These are phyloP conservation scores for Schizochytrium sp. DNA, from an alignment of 108 stramenopile genomes.

Conservation along the genomic window DNA sequence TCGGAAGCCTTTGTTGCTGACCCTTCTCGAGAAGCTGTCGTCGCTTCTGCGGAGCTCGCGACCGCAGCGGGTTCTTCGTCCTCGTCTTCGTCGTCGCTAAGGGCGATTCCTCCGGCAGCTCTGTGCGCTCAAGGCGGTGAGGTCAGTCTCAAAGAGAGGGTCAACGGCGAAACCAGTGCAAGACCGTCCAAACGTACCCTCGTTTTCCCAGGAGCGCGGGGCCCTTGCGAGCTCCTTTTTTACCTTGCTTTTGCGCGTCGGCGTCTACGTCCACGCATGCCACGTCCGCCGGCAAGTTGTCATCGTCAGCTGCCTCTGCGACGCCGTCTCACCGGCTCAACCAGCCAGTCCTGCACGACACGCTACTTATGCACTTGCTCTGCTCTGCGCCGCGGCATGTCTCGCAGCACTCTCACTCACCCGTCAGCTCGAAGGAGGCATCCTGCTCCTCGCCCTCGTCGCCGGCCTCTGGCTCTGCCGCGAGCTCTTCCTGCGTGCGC, in stretches of 20 bases:
- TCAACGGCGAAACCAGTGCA: too few relatives aligned
- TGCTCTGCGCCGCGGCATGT: too few relatives aligned
- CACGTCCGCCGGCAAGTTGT: not conserved
- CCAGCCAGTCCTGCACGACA: too few relatives aligned
- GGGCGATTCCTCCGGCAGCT: not conserved
- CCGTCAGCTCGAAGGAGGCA: not conserved
- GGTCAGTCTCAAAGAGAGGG: too few relatives aligned
- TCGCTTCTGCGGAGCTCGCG: not conserved
- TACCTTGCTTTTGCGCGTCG: not conserved
- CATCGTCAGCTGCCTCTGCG: too few relatives aligned
- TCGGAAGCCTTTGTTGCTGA: not conserved
- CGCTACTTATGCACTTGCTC: too few relatives aligned
- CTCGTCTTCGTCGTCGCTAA: constrained; percentile 15
- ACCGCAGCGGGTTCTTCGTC: not conserved
- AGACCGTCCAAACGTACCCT: not conserved
- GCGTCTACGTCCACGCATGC: not conserved
- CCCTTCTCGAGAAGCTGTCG: not conserved
- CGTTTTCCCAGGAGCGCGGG: not conserved
- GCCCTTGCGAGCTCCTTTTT: not conserved
- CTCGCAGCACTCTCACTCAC: not conserved
- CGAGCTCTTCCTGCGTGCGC: not conserved
- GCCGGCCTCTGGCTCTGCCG: not conserved
- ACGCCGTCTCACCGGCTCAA: too few relatives aligned
- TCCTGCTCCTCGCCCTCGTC: not conserved
- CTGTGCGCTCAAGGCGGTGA: not conserved